Base-by-base conservation (phyloP, 2,329 filamentous ascomycete genomes). In the Biscogniauxia mediterranea region DNA sequence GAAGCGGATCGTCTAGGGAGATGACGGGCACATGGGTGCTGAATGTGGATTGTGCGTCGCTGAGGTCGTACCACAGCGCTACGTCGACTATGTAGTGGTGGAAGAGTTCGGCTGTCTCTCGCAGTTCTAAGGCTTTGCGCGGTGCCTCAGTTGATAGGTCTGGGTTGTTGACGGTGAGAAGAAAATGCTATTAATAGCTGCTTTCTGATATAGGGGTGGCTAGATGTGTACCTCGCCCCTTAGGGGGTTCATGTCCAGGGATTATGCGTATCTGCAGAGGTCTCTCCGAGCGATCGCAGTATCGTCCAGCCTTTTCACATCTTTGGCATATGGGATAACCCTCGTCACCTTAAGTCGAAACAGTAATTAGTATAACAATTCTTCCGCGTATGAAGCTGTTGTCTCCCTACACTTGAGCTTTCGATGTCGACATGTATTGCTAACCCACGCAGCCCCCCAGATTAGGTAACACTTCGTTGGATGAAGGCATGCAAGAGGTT, bases 31-130 rank as follows among this genome's bases (percentile, higher is more conserved):
- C 74, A 0, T 68, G 50, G 3, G 67, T 73, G 5, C 67, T 70
- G 38, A 82, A 82, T 3, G 70, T 64, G 0, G 66, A 69, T 1
- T 65, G 56, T 0, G 69, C 59, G 59, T 82, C 80, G 53, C 77
- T 79, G 7, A 83, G 73, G 56, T 83, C 79, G 64, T 81, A 82
- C 80, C 80, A 82, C 1, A 70, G 67, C 1, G 80, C 78, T 19
- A 81, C 68, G 46, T 69, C 59, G 1, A 64, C 61, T 8, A 76
- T 74, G 64, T 82, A 81, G 58, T 76, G 73, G 51, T 75, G 70
- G 52, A 80, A 80, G 15, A 78, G 68, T 6, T 61, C 66, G 1
- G 76, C 71, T 11, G 78, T 68, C 2, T 70, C 68, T n/a, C 66
- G 69, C 2, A 72, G 64, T 38, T 72, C 55, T 0, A 79, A 68